These are phyloP conservation scores for Cryptosporidium meleagridis DNA, from an alignment of 169 alveolate genomes.

Conservation along the genomic window DNA sequence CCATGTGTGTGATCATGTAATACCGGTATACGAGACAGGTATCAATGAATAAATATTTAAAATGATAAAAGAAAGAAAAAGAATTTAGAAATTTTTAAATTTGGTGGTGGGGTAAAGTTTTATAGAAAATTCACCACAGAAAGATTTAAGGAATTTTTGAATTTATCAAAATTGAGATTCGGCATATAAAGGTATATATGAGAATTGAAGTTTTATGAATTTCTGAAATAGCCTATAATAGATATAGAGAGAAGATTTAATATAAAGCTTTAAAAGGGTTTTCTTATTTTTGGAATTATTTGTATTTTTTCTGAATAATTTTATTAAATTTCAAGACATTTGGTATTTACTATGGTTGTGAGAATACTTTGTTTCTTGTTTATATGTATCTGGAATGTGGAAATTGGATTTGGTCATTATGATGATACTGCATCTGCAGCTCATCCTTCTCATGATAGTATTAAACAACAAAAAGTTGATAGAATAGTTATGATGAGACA, in stretches of 20 bases:
- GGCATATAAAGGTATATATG: background rate
- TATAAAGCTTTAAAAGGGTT: background rate
- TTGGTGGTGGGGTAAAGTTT: constrained; percentile 11
- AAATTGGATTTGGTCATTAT: background rate
- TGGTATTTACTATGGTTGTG: background rate
- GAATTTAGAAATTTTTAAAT: background rate
- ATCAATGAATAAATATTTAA: background rate
- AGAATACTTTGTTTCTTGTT: background rate
- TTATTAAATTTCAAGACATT: background rate
- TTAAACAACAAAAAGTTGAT: constrained; percentile 64
- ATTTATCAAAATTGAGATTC: background rate
- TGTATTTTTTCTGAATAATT: background rate
- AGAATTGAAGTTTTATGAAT: background rate
- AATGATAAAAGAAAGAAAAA: background rate
- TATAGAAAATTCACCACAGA: background rate
- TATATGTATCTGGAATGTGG: background rate
- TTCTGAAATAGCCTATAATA: background rate
- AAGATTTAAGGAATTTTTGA: background rate
- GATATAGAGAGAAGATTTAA: background rate
- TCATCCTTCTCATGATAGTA: constrained; percentile 68
- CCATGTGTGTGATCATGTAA: constrained; percentile 10
- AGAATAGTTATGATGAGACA: constrained; percentile 62
- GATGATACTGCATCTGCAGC: constrained; percentile 66
- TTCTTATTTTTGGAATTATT: background rate
- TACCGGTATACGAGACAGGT: constrained; percentile 44